Conservation (phyloP, 2,329 filamentous ascomycete genomes). For the Pseudogymnoascus sp. region DNA sequence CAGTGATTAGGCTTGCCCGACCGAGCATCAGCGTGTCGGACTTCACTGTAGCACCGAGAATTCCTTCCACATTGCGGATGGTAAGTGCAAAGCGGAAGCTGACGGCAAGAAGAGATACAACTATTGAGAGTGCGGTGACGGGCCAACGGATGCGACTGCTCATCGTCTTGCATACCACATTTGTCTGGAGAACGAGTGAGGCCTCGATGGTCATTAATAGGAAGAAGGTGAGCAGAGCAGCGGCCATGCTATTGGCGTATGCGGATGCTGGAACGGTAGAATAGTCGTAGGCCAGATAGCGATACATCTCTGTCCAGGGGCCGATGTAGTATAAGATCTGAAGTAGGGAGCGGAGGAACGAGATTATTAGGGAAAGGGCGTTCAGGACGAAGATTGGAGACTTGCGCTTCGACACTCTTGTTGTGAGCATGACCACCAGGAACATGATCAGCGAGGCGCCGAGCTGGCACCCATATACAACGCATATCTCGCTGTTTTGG, state of each 20-base stretch:
- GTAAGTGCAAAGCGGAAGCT: constrained; percentile 45
- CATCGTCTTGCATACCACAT: constrained; percentile 46
- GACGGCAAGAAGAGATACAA: constrained; percentile 43
- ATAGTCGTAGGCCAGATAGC: constrained; percentile 40
- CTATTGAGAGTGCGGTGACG: constrained; percentile 39
- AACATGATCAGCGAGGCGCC: constrained; percentile 51
- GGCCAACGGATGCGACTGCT: constrained; percentile 37
- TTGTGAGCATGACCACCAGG: constrained; percentile 50
- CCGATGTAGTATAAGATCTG: constrained; percentile 43
- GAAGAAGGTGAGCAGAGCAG: constrained; percentile 42
- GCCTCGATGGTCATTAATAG: constrained; percentile 47
- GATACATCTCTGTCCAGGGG: constrained; percentile 43
- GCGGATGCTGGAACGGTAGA: constrained; percentile 34
- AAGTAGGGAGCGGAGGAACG: constrained; percentile 43
- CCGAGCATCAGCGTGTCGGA: constrained; percentile 28
- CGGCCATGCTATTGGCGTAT: constrained; percentile 39
- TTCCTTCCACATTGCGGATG: constrained; percentile 39
- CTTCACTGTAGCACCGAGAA: constrained; percentile 25
- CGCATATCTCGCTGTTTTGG: constrained; percentile 36
- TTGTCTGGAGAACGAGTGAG: constrained; percentile 55
- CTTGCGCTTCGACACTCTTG: constrained; percentile 47
- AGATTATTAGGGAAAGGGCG: constrained; percentile 44
- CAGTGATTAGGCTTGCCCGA: constrained; percentile 40
- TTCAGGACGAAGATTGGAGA: constrained; percentile 55
- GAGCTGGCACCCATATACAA: constrained; percentile 53